Evolutionary conservation across 2,329 filamentous ascomycete genomes (phyloP), one percentile per base, ranked within the genome.

Genomic region (Cladophialophora bantiana): DNA sequence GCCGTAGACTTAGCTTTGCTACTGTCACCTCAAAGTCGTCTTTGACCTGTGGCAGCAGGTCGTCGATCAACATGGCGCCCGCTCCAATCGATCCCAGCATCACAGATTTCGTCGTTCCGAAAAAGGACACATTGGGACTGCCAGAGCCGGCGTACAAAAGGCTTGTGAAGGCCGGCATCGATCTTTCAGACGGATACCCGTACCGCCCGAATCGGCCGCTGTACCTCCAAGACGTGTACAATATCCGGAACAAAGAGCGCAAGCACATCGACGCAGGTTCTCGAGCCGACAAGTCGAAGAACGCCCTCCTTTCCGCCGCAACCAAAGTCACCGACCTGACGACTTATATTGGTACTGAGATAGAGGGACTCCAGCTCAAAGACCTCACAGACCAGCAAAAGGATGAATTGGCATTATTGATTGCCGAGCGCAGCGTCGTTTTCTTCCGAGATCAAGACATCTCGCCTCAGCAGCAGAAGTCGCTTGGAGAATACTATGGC

Each of bases 151-250:
- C 89, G 1, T 82, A 83, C 1, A 79, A 83, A 57, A 83, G 90
- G 3, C 81, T 92, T 0, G 85, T 87, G 71, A 91, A 90, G 68
- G 89, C 88, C 0, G 89, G 88, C 1, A 84, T 92, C 61, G 89
- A 93, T 74, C 81, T 92, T 1, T 89, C 88, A 0, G 79, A 86
- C 0, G 90, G 90, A 0, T 92, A 92, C 70, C 90, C 90, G 0
- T 91, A 92, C 72, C 85, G 89, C 0, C 89, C 89, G 1, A 84
- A 86, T 0, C 83, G 83, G 56, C 90, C 90, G 0, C 79, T 92
- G 0, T 92, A 88, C 71, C 79, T 92, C 0, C 86, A 93, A 64
- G 90, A 92, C 70, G 88, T 89, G 2, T 87, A 86, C 77, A 86
- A 85, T 56, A 89, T 93, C 74, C 81, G 90, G 18, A 82, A 86